Conservation (phyloP, 2,329 filamentous ascomycete species). For the Clonostachys solani region DNA sequence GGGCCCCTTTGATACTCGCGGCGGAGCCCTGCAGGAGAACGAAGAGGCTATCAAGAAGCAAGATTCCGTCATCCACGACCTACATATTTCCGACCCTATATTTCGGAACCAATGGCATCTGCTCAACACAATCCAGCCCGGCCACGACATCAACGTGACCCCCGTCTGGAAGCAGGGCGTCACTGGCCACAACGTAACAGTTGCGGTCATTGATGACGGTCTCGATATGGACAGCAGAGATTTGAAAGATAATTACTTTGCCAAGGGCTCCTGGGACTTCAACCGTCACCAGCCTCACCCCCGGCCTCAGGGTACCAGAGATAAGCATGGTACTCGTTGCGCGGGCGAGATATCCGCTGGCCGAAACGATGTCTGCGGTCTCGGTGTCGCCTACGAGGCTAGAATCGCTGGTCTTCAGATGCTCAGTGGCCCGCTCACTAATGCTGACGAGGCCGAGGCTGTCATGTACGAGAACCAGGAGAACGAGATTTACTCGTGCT, state of each 20-base stretch:
- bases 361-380: slow-evolving; percentile 88
- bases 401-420: slow-evolving; percentile 91
- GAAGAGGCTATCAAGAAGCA: slow-evolving; percentile 51
- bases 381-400: slow-evolving; percentile 93
- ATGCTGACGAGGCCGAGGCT: slow-evolving; percentile 86
- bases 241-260: slow-evolving; percentile 89
- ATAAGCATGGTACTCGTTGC: slow-evolving; percentile 88
- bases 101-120: slow-evolving; percentile 96
- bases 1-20: background rate
- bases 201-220: slow-evolving; percentile 94
- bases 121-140: slow-evolving; percentile 73
- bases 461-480: slow-evolving; percentile 90
- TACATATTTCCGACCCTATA: slow-evolving; percentile 85
- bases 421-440: slow-evolving; percentile 82
- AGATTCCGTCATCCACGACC: slow-evolving; percentile 52
- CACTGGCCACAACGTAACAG: slow-evolving; percentile 82
- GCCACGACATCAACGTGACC: slow-evolving; percentile 96
- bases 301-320: slow-evolving; percentile 76
- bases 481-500: slow-evolving; percentile 98
- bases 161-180: slow-evolving; percentile 87
- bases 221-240: slow-evolving; percentile 95
- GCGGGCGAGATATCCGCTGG: slow-evolving; percentile 91
- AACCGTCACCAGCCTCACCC: slow-evolving; percentile 81
- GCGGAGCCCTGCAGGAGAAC: slow-evolving; percentile 5
- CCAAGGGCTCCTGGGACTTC: slow-evolving; percentile 90